A percentile compares a stretch with the other conserved stretches of the same genome.
These are phyloP conservation scores for Aspergillus melleus DNA, from an alignment of 2,329 filamentous ascomycete genomes.

Conservation along the genomic window DNA sequence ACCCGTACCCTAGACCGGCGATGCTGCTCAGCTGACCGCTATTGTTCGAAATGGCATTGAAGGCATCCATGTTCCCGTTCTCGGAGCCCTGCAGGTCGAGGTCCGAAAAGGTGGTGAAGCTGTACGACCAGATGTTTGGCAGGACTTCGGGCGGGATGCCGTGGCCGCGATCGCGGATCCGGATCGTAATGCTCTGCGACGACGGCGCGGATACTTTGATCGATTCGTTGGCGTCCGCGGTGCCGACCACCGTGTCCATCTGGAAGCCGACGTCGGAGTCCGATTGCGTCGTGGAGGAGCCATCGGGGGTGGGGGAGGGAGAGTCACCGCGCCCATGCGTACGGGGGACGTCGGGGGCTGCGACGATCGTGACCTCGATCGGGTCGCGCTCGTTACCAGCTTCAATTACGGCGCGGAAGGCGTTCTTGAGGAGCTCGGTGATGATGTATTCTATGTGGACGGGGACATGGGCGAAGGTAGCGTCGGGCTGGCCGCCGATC, in stretches of 20 bases:
- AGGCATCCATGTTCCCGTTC: constrained; percentile 62
- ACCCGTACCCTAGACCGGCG: constrained; percentile 86
- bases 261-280: constrained; percentile 34
- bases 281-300: constrained; percentile 9
- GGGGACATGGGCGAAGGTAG: constrained; percentile 90
- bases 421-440: constrained; percentile 94
- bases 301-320: constrained; percentile 23
- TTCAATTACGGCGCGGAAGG: constrained; percentile 91
- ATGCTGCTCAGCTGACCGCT: constrained; percentile 78
- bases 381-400: constrained; percentile 75
- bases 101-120: constrained; percentile 90
- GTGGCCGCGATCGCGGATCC: constrained; percentile 92
- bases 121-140: constrained; percentile 92
- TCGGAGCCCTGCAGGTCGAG: constrained; percentile 53
- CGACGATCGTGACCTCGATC: constrained; percentile 89
- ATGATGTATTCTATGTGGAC: constrained; percentile 98
- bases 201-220: constrained; percentile 42
- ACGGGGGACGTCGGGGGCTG: constrained; percentile 54
- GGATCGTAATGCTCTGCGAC: constrained; percentile 84
- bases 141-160: constrained; percentile 84
- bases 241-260: constrained; percentile 28
- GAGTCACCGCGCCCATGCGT: constrained; percentile 42
- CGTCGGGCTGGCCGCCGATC: constrained; percentile 81
- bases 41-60: constrained; percentile 72
- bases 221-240: constrained; percentile 32